Base-by-base conservation (phyloP, 768 basidiomycete species). In the Favolaschia claudopus region DNA sequence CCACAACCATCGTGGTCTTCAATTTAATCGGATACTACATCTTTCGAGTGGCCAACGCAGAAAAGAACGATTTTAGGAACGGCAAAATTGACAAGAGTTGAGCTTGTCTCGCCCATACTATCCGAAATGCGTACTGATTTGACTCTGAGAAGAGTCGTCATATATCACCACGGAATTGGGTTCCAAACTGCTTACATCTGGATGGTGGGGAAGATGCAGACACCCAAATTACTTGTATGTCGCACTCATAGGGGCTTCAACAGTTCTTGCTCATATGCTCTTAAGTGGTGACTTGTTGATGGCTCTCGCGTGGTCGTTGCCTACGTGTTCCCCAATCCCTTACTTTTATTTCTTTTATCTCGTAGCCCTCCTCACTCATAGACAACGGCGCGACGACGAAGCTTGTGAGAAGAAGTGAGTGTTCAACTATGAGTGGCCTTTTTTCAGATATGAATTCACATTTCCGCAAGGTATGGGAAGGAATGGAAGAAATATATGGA, bases 291-390 rank as follows among this genome's bases (percentile, higher is more conserved):
- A 95, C 69, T 79, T 94, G 63, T 73, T 96, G 56, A 96, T 97
- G 91, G 89, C 87, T 20, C 75, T 93, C 40, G 90, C 94, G 0
- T 99, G 96, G 95, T 96, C 89, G 52, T 82, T 98, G 15, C 91
- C 95, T 0, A 96, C 93, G 3, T 93, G 93, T 7, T 93, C 95
- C 0, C 96, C 96, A 24, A 85, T 98, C 71, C 96, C 96, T 3
- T 95, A 97, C 78, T 99, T 95, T 78, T 98, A 99, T 69, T 85
- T 92, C 27, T 70, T 81, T 55, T 99, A 96, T 77, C 98, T 99
- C 67, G 81, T 84, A 3, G 84, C 96, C 31, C 84, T 99, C 25
- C 88, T 99, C 55, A 78, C 94, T 33, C 97, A 99, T 75, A 82
- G 96, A 53, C 93, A 97, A 73, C 79, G 76, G 53, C 84, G 96